Conservation (phyloP, 768 basidiomycete species). For the Coprinopsis cinerea region DNA sequence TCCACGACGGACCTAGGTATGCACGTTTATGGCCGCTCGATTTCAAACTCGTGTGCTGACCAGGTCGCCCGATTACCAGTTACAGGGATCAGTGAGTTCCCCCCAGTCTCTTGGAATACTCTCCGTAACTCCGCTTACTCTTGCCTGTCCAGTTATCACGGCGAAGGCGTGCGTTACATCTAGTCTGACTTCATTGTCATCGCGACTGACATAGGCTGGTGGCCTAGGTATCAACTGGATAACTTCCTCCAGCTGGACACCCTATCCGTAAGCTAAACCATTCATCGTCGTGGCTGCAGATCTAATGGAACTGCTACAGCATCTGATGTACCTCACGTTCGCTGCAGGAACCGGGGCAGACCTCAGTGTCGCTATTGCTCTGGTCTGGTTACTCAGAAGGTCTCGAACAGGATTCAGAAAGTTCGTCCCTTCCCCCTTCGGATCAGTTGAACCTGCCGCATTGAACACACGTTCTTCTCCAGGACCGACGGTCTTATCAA, state of each 20-base stretch:
- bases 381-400: slow-evolving; percentile 42
- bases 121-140: background rate
- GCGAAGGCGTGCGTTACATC: slow-evolving; percentile 32
- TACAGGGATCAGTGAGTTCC: slow-evolving; percentile 30
- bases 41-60: background rate
- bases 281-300: background rate
- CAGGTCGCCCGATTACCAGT: slow-evolving; percentile 18
- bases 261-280: slow-evolving; percentile 28
- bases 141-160: slow-evolving; percentile 39
- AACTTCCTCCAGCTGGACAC: slow-evolving; percentile 31
- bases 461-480: background rate
- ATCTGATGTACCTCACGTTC: slow-evolving; percentile 47
- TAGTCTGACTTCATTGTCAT: background rate
- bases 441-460: background rate
- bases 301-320: slow-evolving; percentile 24
- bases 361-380: slow-evolving; percentile 40
- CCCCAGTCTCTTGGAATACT: background rate
- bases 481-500: slow-evolving; percentile 49
- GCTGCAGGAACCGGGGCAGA: slow-evolving; percentile 45
- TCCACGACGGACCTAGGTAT: slow-evolving; percentile 44
- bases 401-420: slow-evolving; percentile 47
- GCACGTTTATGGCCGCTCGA: slow-evolving; percentile 10
- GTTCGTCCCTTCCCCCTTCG: slow-evolving; percentile 20
- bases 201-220: background rate
- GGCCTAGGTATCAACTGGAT: slow-evolving; percentile 31